Evolutionary conservation across 805 yeast genomes (phyloP), one percentile per base, ranked within the genome.

Genomic region (Blastobotrys americana): DNA sequence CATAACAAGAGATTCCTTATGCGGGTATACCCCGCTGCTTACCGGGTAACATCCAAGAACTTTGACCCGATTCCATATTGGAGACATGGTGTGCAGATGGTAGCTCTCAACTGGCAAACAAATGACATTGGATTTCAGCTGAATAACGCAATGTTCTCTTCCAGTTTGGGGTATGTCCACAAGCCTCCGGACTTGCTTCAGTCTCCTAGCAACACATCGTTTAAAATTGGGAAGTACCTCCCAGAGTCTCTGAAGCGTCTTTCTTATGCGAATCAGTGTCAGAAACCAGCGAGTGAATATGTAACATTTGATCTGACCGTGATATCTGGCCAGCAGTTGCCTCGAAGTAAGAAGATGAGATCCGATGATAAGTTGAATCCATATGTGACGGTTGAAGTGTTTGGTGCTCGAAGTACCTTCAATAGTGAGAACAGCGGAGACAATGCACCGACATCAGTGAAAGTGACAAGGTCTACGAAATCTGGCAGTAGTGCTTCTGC

Each of bases 81-180:
- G 98, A 71, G 71, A 41, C 68, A 74, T 39, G 99, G 99, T 0
- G 82, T 75, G 8, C 98, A 93, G 58, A 77, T 93, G 87, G 97
- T 85, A 3, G 97, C 98, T 0, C 81, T 96, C 0, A 93, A 90
- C 59, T 90, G 97, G 97, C 98, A 90, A 63, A 82, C 93, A 0
- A 82, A 77, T 59, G 98, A 93, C 58, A 47, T 78, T 15, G 96
- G 97, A 0, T 90, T 89, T 58, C 96, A 88, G 58, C 56, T 93
- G 8, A 89, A 88, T 60, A 84, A 84, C 50, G 85, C 96, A 3
- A 66, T 88, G 74, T 87, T 90, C 61, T 77, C 76, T 41, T 62
- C 73, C 13, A 74, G 76, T 0, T 66, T 73, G 0, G 99, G 99
- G 0, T 93, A 86, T 58, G 78, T 83, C 5, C 65, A 85, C 39